Conservation (phyloP, 169 alveolate species). For the Nephromyces sp. region DNA sequence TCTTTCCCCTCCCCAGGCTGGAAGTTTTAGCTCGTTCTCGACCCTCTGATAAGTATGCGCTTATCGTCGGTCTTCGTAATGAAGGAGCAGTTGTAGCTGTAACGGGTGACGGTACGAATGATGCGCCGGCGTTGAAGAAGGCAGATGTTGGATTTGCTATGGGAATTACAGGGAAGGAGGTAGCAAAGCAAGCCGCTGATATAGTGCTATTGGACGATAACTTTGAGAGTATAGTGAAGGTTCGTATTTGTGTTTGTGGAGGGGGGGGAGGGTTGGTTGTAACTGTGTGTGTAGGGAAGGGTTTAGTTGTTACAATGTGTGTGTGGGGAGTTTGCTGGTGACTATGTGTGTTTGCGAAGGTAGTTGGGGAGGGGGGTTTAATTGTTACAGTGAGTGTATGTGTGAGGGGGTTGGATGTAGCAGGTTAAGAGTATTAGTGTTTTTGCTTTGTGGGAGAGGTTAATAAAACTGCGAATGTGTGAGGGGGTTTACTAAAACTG, state of each 20-base stretch:
- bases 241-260: slow-evolving; percentile 99
- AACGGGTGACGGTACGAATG: slow-evolving; percentile 99
- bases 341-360: no score
- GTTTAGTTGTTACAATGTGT: no score
- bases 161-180: slow-evolving; percentile 99
- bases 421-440: no score
- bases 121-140: slow-evolving; percentile 98
- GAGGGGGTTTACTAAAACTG: no score
- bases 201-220: slow-evolving; percentile 98
- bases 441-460: no score
- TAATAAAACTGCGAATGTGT: no score
- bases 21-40: slow-evolving; percentile 95
- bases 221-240: no score
- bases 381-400: no score
- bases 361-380: no score
- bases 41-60: slow-evolving; percentile 94
- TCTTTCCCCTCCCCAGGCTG: slow-evolving; percentile 34
- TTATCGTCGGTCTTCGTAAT: slow-evolving; percentile 84
- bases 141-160: slow-evolving; percentile 97
- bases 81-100: slow-evolving; percentile 89
- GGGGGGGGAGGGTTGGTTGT: slow-evolving; percentile 96
- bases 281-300: no score
- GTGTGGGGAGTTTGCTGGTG: no score
- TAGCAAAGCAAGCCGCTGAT: slow-evolving; percentile 99
- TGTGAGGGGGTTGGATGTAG: no score